phyloP scores from a whole-genome alignment of 768 basidiomycete genomes.

The Lepiota brunneoincarnata region DNA sequence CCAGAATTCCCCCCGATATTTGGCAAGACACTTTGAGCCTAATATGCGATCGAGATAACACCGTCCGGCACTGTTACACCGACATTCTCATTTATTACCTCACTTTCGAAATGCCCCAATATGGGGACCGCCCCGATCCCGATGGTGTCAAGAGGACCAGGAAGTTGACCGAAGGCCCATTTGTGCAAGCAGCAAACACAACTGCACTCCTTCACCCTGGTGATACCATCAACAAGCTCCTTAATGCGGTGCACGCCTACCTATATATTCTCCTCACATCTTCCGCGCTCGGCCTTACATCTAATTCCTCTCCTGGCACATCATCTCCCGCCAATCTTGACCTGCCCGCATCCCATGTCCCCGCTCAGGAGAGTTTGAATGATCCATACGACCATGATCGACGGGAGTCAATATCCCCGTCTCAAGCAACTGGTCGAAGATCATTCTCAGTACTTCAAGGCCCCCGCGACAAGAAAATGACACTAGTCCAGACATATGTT shows the following conservation, averaged over 20 bases:
- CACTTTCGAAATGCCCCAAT: slow-evolving; percentile 68
- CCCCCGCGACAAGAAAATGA: slow-evolving; percentile 56
- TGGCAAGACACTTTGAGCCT: slow-evolving; percentile 91
- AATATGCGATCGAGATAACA: slow-evolving; percentile 74
- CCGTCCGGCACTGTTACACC: slow-evolving; percentile 79
- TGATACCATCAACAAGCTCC: slow-evolving; percentile 65
- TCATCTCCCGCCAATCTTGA: slow-evolving; percentile 15
- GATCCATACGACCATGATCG: neutral
- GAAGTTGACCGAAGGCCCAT: slow-evolving; percentile 46
- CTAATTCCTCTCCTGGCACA: slow-evolving; percentile 39
- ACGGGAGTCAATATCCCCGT: slow-evolving; percentile 8
- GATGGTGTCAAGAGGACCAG: slow-evolving; percentile 46
- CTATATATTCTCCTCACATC: slow-evolving; percentile 77
- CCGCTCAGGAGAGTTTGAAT: neutral
- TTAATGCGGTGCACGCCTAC: slow-evolving; percentile 80
- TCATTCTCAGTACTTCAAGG: slow-evolving; percentile 42
- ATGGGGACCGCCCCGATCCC: slow-evolving; percentile 46
- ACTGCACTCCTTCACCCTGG: slow-evolving; percentile 50
- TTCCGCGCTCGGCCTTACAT: slow-evolving; percentile 50
- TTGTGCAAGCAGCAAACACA: slow-evolving; percentile 43
- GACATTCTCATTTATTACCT: slow-evolving; percentile 74
- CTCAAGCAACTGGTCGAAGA: slow-evolving; percentile 16
- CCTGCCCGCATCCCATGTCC: neutral
- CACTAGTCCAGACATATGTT: slow-evolving; percentile 40
- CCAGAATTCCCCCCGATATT: slow-evolving; percentile 72